phyloP scores from a whole-genome alignment of 2,329 filamentous ascomycete species.

The Penicillium sp. region DNA sequence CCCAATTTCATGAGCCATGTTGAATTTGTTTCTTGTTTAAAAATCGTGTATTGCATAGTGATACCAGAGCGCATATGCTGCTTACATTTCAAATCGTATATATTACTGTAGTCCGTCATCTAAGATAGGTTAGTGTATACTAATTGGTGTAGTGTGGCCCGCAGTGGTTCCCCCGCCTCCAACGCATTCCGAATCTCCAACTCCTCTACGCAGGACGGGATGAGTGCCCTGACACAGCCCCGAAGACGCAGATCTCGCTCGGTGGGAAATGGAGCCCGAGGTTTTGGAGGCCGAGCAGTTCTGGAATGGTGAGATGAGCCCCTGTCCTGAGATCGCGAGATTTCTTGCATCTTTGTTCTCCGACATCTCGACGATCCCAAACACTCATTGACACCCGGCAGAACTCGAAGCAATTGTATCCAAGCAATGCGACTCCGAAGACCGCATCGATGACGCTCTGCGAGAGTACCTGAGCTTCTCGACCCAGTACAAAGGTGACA shows the following conservation, averaged over 20 bases:
- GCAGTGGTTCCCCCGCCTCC: constrained; percentile 22
- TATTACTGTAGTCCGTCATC: neutral
- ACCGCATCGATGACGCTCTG: constrained; percentile 76
- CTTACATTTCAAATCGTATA: neutral
- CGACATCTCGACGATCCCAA: constrained; percentile 2
- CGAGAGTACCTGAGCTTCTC: constrained; percentile 79
- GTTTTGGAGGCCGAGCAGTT: constrained; percentile 75
- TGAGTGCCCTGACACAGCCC: constrained; percentile 33
- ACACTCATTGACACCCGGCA: constrained; percentile 31
- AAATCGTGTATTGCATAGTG: constrained; percentile 17
- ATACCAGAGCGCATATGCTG: constrained; percentile 21
- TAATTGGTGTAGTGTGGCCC: constrained; percentile 1
- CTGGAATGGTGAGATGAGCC: constrained; percentile 68
- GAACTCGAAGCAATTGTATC: constrained; percentile 65
- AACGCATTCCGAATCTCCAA: constrained; percentile 20
- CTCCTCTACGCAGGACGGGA: constrained; percentile 29
- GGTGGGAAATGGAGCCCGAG: constrained; percentile 62
- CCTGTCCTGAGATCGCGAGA: constrained; percentile 15
- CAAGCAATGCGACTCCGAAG: constrained; percentile 56
- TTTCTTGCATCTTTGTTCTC: neutral
- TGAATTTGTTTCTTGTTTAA: constrained; percentile 4
- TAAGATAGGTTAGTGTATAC: neutral
- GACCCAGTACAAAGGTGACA: constrained; percentile 62
- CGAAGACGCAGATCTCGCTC: constrained; percentile 37
- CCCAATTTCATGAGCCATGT: constrained; percentile 23